Evolutionary conservation across 192 early-diverging fungal species (phyloP).

Genomic region (Chytriomyces sp.): DNA sequence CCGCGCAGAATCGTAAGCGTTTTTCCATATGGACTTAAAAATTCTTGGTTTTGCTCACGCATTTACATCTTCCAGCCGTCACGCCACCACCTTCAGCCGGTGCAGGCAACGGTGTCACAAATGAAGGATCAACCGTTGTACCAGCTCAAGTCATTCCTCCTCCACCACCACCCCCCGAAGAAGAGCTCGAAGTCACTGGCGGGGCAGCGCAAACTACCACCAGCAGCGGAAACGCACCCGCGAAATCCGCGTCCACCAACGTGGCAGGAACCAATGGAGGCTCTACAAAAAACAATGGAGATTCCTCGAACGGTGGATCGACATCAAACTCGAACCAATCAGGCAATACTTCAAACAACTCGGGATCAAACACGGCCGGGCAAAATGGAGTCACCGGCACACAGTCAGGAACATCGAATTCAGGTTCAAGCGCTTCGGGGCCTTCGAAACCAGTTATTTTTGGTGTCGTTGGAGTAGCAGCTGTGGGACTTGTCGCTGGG

Average conservation of each 20-base stretch:
- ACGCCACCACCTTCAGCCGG: neutral
- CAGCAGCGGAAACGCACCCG: neutral
- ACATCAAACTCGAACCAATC: neutral
- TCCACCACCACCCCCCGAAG: neutral
- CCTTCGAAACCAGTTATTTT: neutral
- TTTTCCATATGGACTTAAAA: too few species aligned
- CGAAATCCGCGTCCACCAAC: neutral
- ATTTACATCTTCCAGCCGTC: neutral
- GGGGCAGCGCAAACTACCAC: neutral
- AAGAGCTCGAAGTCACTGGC: too few species aligned
- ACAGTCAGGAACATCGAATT: too few species aligned
- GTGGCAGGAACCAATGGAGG: neutral
- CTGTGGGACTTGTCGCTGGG: neutral
- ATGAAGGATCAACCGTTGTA: neutral
- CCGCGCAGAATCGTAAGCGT: neutral
- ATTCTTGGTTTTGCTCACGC: too few species aligned
- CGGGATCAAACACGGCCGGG: neutral
- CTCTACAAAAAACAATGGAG: too few species aligned
- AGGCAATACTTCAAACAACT: neutral
- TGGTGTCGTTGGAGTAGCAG: neutral
- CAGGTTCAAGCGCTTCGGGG: too few species aligned
- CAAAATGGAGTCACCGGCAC: too few species aligned
- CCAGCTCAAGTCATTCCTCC: conserved; percentile 1
- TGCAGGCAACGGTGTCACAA: neutral
- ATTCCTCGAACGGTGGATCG: neutral